Percentiles rank a stretch among this genome's conserved stretches.
These are phyloP conservation scores for Plasmodium relictum DNA, from an alignment of 169 alveolate genomes.

Conservation along the genomic window DNA sequence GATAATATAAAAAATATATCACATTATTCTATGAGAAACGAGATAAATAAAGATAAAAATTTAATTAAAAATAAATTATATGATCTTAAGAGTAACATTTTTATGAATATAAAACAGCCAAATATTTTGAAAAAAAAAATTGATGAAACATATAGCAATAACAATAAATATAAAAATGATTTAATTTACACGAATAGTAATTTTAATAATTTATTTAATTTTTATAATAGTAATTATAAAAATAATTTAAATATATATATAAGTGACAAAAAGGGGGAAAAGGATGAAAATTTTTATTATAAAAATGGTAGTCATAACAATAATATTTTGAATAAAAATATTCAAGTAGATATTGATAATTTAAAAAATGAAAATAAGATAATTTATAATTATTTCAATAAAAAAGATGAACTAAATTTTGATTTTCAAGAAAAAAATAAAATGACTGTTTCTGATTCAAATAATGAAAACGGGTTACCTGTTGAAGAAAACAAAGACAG, in stretches of 20 bases:
- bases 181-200: background rate
- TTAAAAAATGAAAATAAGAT: too few relatives aligned
- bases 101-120: background rate
- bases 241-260: too few relatives aligned
- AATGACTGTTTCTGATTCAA: background rate
- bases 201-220: background rate
- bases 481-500: background rate
- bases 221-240: too few relatives aligned
- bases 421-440: too few relatives aligned
- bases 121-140: background rate
- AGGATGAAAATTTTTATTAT: too few relatives aligned
- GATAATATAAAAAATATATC: background rate
- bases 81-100: background rate
- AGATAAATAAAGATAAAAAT: conserved; percentile 14
- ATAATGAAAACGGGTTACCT: background rate
- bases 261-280: too few relatives aligned
- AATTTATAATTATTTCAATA: too few relatives aligned
- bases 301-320: too few relatives aligned
- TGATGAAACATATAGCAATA: background rate
- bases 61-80: background rate
- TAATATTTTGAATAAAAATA: too few relatives aligned
- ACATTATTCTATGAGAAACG: background rate
- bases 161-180: background rate
- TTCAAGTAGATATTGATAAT: too few relatives aligned
- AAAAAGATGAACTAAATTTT: background rate